A percentile compares a stretch with the other conserved stretches of the same genome.
Conservation (phyloP, 257 asterid species). For the Solanum lycopersicoides region DNA sequence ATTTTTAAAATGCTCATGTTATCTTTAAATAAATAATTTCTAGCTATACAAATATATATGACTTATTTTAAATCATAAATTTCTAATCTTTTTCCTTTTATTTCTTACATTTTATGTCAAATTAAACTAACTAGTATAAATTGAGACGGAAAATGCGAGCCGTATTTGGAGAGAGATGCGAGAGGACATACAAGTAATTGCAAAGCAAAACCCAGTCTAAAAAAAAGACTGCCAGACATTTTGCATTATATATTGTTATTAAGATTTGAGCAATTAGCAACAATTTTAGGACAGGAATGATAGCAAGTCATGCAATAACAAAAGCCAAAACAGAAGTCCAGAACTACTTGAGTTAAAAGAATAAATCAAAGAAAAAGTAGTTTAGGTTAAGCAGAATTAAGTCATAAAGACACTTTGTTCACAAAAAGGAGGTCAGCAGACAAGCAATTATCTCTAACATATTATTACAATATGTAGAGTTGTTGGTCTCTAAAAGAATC, state of each 20-base stretch:
- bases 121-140: too few relatives aligned
- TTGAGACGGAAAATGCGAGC: too few relatives aligned
- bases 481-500: background rate
- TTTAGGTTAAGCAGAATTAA: background rate
- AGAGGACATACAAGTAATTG: background rate
- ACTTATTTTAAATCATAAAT: background rate
- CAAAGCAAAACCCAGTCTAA: background rate
- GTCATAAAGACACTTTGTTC: background rate
- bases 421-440: background rate
- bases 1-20: background rate
- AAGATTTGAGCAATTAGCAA: background rate
- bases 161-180: background rate
- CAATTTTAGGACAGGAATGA: background rate
- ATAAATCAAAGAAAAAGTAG: background rate
- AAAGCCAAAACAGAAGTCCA: background rate
- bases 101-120: too few relatives aligned
- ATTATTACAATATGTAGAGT: background rate
- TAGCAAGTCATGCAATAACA: background rate
- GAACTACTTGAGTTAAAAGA: background rate
- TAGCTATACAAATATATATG: too few relatives aligned
- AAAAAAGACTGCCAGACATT: background rate
- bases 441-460: background rate
- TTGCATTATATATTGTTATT: background rate
- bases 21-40: too few relatives aligned
- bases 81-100: too few relatives aligned